phyloP scores from a whole-genome alignment of 495 filamentous ascomycete genomes.

The Podospora anserina region DNA sequence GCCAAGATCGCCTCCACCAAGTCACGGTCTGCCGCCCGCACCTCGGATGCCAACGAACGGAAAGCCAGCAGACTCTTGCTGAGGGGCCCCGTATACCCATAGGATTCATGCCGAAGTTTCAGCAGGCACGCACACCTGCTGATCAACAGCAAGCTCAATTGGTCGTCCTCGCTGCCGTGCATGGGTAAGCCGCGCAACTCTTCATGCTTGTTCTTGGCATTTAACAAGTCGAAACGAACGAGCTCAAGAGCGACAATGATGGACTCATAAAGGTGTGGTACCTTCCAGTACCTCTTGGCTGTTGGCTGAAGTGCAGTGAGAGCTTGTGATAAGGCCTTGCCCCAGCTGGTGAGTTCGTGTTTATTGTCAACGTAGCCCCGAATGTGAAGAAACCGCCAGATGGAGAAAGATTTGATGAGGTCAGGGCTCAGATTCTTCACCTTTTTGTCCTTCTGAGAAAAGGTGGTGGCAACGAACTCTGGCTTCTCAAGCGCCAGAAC shows the following conservation, averaged over 20 bases:
- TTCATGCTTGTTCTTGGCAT: slow-evolving; percentile 54
- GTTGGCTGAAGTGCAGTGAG: slow-evolving; percentile 58
- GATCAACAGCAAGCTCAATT: slow-evolving; percentile 70
- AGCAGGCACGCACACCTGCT: slow-evolving; percentile 80
- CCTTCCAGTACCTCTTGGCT: slow-evolving; percentile 58
- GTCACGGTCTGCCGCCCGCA: slow-evolving; percentile 74
- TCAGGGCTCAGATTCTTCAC: slow-evolving; percentile 51
- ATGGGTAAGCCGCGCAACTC: slow-evolving; percentile 51
- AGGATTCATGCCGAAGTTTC: slow-evolving; percentile 73
- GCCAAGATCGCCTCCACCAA: slow-evolving; percentile 75
- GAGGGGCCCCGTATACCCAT: slow-evolving; percentile 92
- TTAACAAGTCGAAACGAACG: slow-evolving; percentile 71
- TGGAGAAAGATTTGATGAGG: slow-evolving; percentile 71
- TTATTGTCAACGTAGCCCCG: slow-evolving; percentile 77
- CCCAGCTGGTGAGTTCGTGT: slow-evolving; percentile 82
- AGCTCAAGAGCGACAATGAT: slow-evolving; percentile 74
- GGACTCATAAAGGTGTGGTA: slow-evolving; percentile 43
- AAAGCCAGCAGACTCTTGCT: slow-evolving; percentile 86
- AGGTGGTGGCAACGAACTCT: slow-evolving; percentile 65
- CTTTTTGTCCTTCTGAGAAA: slow-evolving; percentile 44
- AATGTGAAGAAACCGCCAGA: slow-evolving; percentile 87
- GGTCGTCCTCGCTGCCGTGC: slow-evolving; percentile 54
- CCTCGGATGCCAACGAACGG: slow-evolving; percentile 74
- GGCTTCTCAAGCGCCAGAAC: slow-evolving; percentile 58
- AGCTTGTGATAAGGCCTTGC: slow-evolving; percentile 67